Percentiles rank a stretch among this genome's conserved stretches.
These are phyloP conservation scores for Cyathus striatus DNA, from an alignment of 768 basidiomycete species.

Conservation along the genomic window DNA sequence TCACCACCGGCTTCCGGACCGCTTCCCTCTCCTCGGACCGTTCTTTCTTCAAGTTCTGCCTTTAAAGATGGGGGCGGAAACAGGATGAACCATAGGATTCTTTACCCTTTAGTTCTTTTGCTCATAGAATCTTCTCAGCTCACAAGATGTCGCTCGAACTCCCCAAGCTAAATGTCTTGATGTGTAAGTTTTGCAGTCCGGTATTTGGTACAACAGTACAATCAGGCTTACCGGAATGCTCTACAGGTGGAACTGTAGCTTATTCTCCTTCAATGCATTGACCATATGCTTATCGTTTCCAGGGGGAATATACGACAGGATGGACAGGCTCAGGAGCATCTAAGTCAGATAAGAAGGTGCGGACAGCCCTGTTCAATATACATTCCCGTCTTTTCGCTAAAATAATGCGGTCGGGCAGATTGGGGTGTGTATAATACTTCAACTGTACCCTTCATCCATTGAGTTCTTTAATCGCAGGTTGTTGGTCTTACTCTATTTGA, in stretches of 20 bases:
- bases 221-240: too few species aligned
- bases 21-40: too few species aligned
- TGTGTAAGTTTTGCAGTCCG: constrained; percentile 80
- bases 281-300: constrained; percentile 4
- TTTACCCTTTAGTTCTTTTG: constrained; percentile 1
- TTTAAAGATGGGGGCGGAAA: too few species aligned
- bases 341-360: constrained; percentile 90
- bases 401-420: constrained; percentile 49
- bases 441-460: too few species aligned
- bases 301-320: constrained; percentile 92
- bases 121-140: constrained; percentile 1
- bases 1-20: constrained; percentile 6
- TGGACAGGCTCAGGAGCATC: constrained; percentile 92
- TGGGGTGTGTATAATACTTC: constrained; percentile 42
- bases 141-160: constrained; percentile 34
- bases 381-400: too few species aligned
- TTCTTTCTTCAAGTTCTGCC: too few species aligned
- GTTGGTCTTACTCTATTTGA: constrained; percentile 90
- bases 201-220: too few species aligned
- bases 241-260: constrained; percentile 31
- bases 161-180: constrained; percentile 62
- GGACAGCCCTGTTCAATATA: too few species aligned
- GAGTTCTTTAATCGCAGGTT: too few species aligned
- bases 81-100: too few species aligned
- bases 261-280: background rate